Conservation (phyloP, 2,329 filamentous ascomycete species). For the Uncinocarpus reesii region DNA sequence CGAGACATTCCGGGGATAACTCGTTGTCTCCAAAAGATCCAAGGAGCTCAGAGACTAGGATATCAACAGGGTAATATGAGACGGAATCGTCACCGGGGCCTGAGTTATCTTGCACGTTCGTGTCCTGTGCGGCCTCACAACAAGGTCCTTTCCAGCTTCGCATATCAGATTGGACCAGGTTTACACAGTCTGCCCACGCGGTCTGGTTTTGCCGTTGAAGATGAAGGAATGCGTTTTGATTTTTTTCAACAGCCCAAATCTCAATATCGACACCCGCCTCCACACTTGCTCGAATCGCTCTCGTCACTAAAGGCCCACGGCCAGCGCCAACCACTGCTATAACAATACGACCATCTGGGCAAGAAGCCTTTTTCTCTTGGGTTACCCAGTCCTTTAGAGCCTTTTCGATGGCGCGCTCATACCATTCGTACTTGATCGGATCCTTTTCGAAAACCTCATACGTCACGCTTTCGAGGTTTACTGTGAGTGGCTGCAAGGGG, state of each 20-base stretch:
- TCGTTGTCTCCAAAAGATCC: slow-evolving; percentile 95
- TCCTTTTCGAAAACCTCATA: slow-evolving; percentile 99
- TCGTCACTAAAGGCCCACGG: slow-evolving; percentile 79
- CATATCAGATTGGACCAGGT: slow-evolving; percentile 94
- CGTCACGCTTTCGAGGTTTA: slow-evolving; percentile 92
- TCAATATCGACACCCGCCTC: slow-evolving; percentile 67
- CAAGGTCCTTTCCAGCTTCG: slow-evolving; percentile 79
- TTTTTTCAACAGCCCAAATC: slow-evolving; percentile 93
- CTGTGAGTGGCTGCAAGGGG: slow-evolving; percentile 83
- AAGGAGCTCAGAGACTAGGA: slow-evolving; percentile 84
- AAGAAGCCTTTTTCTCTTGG: slow-evolving; percentile 63
- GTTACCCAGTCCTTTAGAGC: slow-evolving; percentile 71
- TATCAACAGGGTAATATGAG: slow-evolving; percentile 53
- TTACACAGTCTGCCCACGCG: slow-evolving; percentile 71
- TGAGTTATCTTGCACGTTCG: slow-evolving; percentile 1
- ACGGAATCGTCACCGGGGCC: slow-evolving; percentile 10
- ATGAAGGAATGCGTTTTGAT: slow-evolving; percentile 92
- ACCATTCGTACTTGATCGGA: slow-evolving; percentile 94
- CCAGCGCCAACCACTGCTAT: slow-evolving; percentile 90
- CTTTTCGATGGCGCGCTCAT: slow-evolving; percentile 71
- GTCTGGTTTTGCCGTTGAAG: slow-evolving; percentile 74
- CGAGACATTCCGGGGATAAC: slow-evolving; percentile 88
- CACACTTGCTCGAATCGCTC: slow-evolving; percentile 70
- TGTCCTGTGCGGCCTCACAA: slow-evolving; percentile 38
- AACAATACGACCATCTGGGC: slow-evolving; percentile 60